Evolutionary conservation across 306 rosid genomes (phyloP).

Genomic region (Coriaria nepalensis): DNA sequence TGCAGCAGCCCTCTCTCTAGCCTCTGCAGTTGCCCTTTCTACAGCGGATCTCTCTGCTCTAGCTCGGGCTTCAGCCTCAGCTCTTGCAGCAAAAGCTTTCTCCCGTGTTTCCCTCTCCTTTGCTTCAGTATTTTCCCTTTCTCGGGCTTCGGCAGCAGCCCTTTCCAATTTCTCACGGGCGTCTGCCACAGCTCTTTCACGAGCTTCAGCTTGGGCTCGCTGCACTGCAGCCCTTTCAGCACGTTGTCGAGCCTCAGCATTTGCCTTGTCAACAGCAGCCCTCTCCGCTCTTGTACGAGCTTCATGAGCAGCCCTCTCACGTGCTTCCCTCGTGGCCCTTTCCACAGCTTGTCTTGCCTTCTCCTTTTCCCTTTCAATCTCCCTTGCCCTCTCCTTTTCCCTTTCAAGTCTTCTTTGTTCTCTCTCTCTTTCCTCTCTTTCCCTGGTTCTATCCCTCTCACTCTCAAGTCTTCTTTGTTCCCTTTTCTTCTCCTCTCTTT

Average conservation of each 20-base stretch:
- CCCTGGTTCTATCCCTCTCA: conserved; percentile 27
- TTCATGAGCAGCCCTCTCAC: conserved; percentile 68
- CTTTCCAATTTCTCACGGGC: conserved; percentile 72
- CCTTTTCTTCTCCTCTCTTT: conserved; percentile 40
- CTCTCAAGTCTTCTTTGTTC: conserved; percentile 45
- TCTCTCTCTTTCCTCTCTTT: conserved; percentile 36
- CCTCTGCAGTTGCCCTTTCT: conserved; percentile 66
- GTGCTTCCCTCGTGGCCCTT: conserved; percentile 94
- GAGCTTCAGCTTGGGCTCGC: conserved; percentile 83
- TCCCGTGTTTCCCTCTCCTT: conserved; percentile 24
- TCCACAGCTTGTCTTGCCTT: conserved; percentile 74
- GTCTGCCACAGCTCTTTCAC: conserved; percentile 85
- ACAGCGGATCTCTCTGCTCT: conserved; percentile 40
- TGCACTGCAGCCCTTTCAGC: conserved; percentile 94
- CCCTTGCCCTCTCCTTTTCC: conserved; percentile 33
- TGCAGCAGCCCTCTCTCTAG: conserved; percentile 62
- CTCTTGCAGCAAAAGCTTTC: conserved; percentile 27
- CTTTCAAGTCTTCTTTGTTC: conserved; percentile 44
- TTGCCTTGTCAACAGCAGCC: conserved; percentile 67
- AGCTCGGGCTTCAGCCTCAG: conserved; percentile 32
- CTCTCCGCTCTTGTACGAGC: conserved; percentile 67
- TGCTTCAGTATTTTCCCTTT: conserved; percentile 39
- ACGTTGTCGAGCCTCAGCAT: conserved; percentile 78
- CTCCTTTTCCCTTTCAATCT: conserved; percentile 41
- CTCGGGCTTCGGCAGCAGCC: conserved; percentile 69